Conservation (phyloP, 306 rosid species). For the Astragalus membranaceus region DNA sequence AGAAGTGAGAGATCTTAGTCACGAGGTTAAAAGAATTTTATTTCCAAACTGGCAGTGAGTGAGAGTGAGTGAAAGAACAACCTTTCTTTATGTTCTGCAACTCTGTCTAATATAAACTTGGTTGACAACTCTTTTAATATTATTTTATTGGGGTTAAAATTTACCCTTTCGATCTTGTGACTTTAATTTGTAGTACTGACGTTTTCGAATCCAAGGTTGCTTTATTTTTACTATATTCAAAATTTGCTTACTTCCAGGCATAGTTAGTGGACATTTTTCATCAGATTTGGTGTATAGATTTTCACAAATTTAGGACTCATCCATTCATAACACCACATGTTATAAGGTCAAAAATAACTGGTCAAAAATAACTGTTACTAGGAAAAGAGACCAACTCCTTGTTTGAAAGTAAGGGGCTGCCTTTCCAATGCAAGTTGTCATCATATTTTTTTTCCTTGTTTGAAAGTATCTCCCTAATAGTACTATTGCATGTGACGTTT, state of each 20-base stretch:
- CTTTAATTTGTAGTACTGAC: slow-evolving; percentile 8
- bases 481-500: no score
- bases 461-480: no score
- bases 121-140: slow-evolving; percentile 31
- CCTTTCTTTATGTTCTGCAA: slow-evolving; percentile 39
- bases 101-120: slow-evolving; percentile 18
- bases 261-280: slow-evolving; percentile 34
- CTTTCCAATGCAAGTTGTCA: slow-evolving; percentile 31
- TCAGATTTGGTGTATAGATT: slow-evolving; percentile 53
- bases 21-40: slow-evolving; percentile 29
- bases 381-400: neutral
- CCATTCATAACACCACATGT: slow-evolving; percentile 40
- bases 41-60: slow-evolving; percentile 55
- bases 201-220: slow-evolving; percentile 49
- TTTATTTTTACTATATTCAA: slow-evolving; percentile 35
- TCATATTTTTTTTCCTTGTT: slow-evolving; percentile 26
- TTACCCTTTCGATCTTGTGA: slow-evolving; percentile 10
- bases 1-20: slow-evolving; percentile 37
- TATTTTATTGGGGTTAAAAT: neutral
- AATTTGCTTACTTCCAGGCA: slow-evolving; percentile 33
- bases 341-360: slow-evolving; percentile 23
- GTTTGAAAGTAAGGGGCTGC: slow-evolving; percentile 26
- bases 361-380: slow-evolving; percentile 35
- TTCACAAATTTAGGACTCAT: slow-evolving; percentile 20
- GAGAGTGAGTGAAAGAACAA: slow-evolving; percentile 56